Base-by-base conservation (phyloP, 2,329 filamentous ascomycete genomes). In the Allantophomopsis cytisporea region DNA sequence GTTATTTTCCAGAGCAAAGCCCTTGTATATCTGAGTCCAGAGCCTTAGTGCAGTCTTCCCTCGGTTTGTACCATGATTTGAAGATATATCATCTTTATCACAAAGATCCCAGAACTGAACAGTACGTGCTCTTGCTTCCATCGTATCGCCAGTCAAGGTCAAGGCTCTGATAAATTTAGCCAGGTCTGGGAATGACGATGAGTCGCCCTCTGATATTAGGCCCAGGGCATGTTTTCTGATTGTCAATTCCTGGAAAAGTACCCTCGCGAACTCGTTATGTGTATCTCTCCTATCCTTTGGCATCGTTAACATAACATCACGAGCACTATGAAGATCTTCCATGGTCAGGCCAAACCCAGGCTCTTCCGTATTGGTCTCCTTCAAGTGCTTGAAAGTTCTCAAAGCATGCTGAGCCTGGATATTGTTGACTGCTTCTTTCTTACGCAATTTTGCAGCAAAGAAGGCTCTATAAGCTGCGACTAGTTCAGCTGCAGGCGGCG, bases 381-480 rank as follows among this genome's bases (percentile, higher is more conserved):
- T 59, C 39, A 85, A 62, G 53, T 85, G 73, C 16, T 69, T 60
- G 42, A 84, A 70, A 34, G 85, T 74, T 31, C 65, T 59, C 21
- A 68, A 53, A 15, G 72, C 66, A 48, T 76, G 64, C n/a, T 67
- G 58, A 1, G 82, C 80, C 50, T 91, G 80, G 33, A 78, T 68
- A 49, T 74, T 66, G 57, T 84, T 76, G 54, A 85, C 52, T 38
- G 66, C 49, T 45, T 68, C 52, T 47, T 63, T 52, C 45, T 63
- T 59, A 50, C 61, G 49, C 42, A 63, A 45, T 58, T 81, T 70
- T 54, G 65, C 66, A 14, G 62, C 54, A 49, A 89, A 77, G 46
- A 88, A 78, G 8, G 66, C 60, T 40, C 62, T 66, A 56, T 83
- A 79, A 5, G 82, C 83, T 30, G 71, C 63, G 1, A 74, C 59